Evolutionary conservation across 2,329 filamentous ascomycete genomes (phyloP), one percentile per base, ranked within the genome.

Genomic region (Drechslera avenae): DNA sequence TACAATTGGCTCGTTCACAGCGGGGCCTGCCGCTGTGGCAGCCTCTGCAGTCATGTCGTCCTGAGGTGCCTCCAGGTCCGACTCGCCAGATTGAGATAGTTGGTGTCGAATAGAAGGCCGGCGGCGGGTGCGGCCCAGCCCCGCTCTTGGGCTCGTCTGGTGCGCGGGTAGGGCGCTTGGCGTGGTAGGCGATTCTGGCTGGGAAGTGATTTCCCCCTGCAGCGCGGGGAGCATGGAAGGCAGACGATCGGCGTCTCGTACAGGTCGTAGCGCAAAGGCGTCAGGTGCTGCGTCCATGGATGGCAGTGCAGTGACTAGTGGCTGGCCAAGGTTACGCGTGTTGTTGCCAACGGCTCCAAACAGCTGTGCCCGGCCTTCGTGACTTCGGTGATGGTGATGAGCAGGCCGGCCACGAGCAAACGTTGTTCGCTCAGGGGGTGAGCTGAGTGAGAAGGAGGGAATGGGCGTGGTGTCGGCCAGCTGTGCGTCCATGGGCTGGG

Each of bases 71-170:
- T 97, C 93, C 66, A 73, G 50, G 42, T 97, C 92, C 6, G 87
- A 85, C 60, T 96, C 93, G 5, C 86, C 89, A n/a, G 89, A 94
- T 41, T 82, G 82, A 14, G 93, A 97, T 56, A 88, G 85, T 67
- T 96, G 91, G 66, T 97, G 93, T 51, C 91, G 86, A 62, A 97
- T 94, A 0, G 91, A 91, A 28, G 91, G 91, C 30, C 92, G 84
- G 64, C 90, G 82, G 43, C 88, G 82, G 14, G 83, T 78, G 36
- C 76, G 76, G 4, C 79, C 76, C 2, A 82, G 79, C 2, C 80
- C 81, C 35, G 71, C 65, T 50, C 72, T 66, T 19, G 75, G 73
- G 50, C 73, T 77, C 23, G 64, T 68, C 50, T 69, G 71, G 35
- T 62, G 66, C 30, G 53, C 64, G 30, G 55, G 60, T 46, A 62